A percentile compares a stretch with the other conserved stretches of the same genome.
Evolutionary conservation across 352 stramenopile genomes (phyloP).

Genomic region (Phytopythium montanum): DNA sequence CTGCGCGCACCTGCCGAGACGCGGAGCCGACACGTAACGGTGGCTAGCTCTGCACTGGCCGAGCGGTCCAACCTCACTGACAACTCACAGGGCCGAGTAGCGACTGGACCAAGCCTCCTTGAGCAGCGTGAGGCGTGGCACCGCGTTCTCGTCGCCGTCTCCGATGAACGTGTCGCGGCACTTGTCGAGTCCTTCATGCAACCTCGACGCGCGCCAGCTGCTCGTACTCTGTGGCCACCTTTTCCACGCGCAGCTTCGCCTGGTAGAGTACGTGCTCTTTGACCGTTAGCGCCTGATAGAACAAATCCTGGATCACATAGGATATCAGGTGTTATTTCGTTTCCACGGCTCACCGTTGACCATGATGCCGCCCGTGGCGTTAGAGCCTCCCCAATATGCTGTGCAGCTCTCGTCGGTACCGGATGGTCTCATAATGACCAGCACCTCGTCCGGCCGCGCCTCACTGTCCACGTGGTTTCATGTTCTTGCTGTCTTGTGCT

Average conservation of each 20-base stretch:
- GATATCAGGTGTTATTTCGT: constrained; percentile 30
- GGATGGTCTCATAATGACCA: constrained; percentile 62
- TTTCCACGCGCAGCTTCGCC: constrained; percentile 63
- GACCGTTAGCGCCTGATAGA: constrained; percentile 82
- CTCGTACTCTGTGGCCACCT: constrained; percentile 18
- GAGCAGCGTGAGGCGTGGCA: constrained; percentile 27
- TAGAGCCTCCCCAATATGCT: constrained; percentile 31
- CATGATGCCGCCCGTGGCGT: constrained; percentile 21
- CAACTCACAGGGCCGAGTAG: constrained; percentile 14
- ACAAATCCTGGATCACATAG: constrained; percentile 91
- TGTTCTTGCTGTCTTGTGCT: constrained; percentile 18
- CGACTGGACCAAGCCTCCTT: constrained; percentile 37
- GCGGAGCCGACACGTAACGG: neutral
- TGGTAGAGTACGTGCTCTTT: constrained; percentile 80
- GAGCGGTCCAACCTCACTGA: constrained; percentile 5
- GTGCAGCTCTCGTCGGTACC: constrained; percentile 56
- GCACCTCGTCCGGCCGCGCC: constrained; percentile 29
- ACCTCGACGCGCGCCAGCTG: constrained; percentile 27
- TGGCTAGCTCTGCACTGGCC: neutral
- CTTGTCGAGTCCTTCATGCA: constrained; percentile 34
- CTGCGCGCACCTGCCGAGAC: constrained; percentile 25
- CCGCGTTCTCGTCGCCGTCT: constrained; percentile 22
- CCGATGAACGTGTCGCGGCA: constrained; percentile 45
- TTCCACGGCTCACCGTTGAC: constrained; percentile 42
- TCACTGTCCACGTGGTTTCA: constrained; percentile 32